Conservation (phyloP, 768 basidiomycete genomes). For the Trametes sanguinea region DNA sequence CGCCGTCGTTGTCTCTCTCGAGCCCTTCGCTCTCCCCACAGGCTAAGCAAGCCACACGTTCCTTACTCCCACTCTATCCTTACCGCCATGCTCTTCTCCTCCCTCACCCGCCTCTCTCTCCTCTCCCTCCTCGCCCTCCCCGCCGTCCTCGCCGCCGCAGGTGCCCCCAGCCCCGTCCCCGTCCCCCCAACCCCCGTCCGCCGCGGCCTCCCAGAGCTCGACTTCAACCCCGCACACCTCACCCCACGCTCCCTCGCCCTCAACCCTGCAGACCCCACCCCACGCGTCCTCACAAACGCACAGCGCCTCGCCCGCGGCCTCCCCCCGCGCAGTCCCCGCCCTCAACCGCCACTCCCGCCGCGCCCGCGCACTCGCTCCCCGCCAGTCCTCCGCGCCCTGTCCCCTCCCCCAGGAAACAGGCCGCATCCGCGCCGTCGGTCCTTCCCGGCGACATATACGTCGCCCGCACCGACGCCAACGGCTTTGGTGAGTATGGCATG, state of each 20-base stretch:
- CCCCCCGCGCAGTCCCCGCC: slow-evolving; percentile 23
- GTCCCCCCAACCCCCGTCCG: no score
- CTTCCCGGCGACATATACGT: slow-evolving; percentile 7
- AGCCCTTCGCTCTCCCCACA: neutral
- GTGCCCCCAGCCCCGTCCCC: no score
- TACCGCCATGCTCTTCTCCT: neutral
- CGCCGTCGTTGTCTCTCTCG: neutral
- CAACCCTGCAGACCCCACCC: neutral
- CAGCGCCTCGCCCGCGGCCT: slow-evolving; percentile 26
- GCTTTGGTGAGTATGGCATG: slow-evolving; percentile 25
- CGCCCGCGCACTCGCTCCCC: slow-evolving; percentile 13
- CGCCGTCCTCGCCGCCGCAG: neutral
- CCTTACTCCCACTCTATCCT: neutral
- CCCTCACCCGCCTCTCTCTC: neutral
- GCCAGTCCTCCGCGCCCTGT: slow-evolving; percentile 11
- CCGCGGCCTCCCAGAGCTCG: no score
- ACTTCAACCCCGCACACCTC: slow-evolving; percentile 20
- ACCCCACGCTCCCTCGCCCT: slow-evolving; percentile 13
- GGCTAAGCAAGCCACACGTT: no score
- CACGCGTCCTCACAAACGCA: slow-evolving; percentile 22
- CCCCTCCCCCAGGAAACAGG: slow-evolving; percentile 14
- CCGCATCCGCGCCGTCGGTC: slow-evolving; percentile 15
- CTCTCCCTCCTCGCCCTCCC: neutral
- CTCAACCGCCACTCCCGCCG: neutral
- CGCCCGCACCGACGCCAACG: slow-evolving; percentile 11